Percentiles rank a stretch among this genome's conserved stretches.
Evolutionary conservation across 2,329 filamentous ascomycete species (phyloP).

Genomic region (Neonectria hederae): DNA sequence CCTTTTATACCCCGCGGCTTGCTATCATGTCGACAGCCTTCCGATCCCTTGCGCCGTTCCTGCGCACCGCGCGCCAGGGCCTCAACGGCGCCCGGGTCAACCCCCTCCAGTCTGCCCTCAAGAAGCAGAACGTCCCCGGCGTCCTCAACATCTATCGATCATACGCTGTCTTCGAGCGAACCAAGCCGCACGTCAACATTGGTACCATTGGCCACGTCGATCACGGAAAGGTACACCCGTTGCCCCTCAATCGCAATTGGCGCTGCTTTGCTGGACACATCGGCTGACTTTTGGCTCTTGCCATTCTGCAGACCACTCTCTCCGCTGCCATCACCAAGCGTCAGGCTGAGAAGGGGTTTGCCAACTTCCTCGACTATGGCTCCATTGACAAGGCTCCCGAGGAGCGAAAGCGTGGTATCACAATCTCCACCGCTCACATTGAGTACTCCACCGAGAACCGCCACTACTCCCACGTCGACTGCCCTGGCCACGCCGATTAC

Average conservation of each 20-base stretch:
- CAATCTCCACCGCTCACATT: constrained; percentile 97
- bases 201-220: constrained; percentile 99
- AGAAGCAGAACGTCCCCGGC: constrained; percentile 69
- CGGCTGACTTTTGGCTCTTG: constrained; percentile 29
- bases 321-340: constrained; percentile 99
- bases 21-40: constrained; percentile 81
- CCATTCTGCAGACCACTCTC: constrained; percentile 81
- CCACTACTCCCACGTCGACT: constrained; percentile 99
- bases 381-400: constrained; percentile 99
- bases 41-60: constrained; percentile 79
- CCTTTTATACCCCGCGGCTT: constrained; percentile 36
- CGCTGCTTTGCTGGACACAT: constrained; percentile 3
- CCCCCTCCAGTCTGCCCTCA: constrained; percentile 78
- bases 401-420: constrained; percentile 99
- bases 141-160: constrained; percentile 72
- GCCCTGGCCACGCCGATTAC: constrained; percentile 99
- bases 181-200: constrained; percentile 98
- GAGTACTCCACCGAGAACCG: constrained; percentile 94
- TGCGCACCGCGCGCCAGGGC: constrained; percentile 82
- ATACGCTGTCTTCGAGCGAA: constrained; percentile 81
- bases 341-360: constrained; percentile 92
- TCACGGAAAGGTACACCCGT: constrained; percentile 86
- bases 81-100: constrained; percentile 75
- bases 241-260: constrained; percentile 14
- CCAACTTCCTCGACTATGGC: constrained; percentile 96